Evolutionary conservation across 2,329 filamentous ascomycete species (phyloP).

Genomic region (Cordyceps cicadae): DNA sequence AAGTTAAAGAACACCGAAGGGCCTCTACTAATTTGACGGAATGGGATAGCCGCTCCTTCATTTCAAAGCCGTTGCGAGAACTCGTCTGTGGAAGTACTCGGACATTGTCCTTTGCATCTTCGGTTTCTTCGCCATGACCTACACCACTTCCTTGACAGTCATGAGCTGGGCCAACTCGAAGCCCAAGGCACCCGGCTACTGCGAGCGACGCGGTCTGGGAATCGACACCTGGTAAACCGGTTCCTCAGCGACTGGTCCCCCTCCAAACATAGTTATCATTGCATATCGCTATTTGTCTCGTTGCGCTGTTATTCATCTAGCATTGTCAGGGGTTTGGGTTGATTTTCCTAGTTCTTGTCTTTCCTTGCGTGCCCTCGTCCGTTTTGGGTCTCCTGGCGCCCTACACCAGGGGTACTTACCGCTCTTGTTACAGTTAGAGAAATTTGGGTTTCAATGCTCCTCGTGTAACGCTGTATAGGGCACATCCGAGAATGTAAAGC

Average conservation of each 20-base stretch:
- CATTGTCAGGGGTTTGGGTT: conserved; percentile 10
- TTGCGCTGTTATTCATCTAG: conserved; percentile 5
- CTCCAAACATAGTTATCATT: background rate
- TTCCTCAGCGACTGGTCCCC: background rate
- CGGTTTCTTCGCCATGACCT: conserved; percentile 79
- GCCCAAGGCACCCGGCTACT: conserved; percentile 44
- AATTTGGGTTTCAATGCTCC: background rate
- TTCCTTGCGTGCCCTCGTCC: background rate
- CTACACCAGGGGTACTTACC: background rate
- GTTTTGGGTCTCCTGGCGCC: background rate
- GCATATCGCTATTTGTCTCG: background rate
- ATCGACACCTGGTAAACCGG: background rate
- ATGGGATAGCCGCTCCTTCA: conserved; percentile 72
- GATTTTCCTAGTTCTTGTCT: background rate
- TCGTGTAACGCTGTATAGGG: background rate
- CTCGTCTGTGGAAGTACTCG: conserved; percentile 54
- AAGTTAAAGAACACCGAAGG: background rate
- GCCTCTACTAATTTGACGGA: background rate
- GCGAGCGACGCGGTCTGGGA: conserved; percentile 31
- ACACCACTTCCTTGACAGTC: conserved; percentile 81
- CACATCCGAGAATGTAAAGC: background rate
- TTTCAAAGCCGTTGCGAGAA: conserved; percentile 69
- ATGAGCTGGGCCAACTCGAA: conserved; percentile 70
- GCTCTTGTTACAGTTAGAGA: background rate
- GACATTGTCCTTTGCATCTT: conserved; percentile 75